Evolutionary conservation across 805 yeast genomes (phyloP), one percentile per base, ranked within the genome.

Genomic region (Scheffersomyces coipomensis): DNA sequence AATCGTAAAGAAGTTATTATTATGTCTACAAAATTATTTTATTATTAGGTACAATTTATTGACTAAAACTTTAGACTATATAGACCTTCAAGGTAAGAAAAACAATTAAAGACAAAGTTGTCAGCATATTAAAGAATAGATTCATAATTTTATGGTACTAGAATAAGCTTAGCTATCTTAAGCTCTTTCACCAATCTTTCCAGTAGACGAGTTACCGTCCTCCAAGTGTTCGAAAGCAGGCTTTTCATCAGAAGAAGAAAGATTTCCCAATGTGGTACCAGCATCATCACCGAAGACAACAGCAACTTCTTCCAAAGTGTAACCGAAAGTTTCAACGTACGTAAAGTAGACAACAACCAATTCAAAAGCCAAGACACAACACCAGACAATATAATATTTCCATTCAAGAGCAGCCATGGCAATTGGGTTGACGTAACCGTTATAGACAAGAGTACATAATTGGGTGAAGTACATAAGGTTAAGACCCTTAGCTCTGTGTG

Each of bases 381-480:
- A 58, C 50, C 48, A 63, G 3, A 71, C 73, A 44, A 71, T 66
- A 51, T 71, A 71, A 58, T 68, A 71, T 48, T 66, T 68, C 71
- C 73, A 69, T 21, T 52, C 49, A 34, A 71, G 62, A 15, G 64
- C 63, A 19, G 58, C 71, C 67, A 71, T 58, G 39, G 71, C 75
- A 48, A 64, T 48, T 9, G 68, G 61, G 39, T 61, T 61, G 18
- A 58, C 66, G 38, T 49, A 64, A 37, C 55, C 53, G 40, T 58
- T 56, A 40, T 52, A 62, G 12, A 62, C 40, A 24, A 46, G 42
- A 31, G 54, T 44, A 18, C 52, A 30, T 29, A 51, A 54, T 16
- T 44, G 50, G 26, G 49, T 34, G 33, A 53, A 43, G 34, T 44
- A 53, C 49, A 56, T 56, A 26, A 69, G 37, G 38, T 58, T 62